These are phyloP conservation scores for Anacardium occidentale DNA, from an alignment of 345 rosid genomes.

Conservation along the genomic window DNA sequence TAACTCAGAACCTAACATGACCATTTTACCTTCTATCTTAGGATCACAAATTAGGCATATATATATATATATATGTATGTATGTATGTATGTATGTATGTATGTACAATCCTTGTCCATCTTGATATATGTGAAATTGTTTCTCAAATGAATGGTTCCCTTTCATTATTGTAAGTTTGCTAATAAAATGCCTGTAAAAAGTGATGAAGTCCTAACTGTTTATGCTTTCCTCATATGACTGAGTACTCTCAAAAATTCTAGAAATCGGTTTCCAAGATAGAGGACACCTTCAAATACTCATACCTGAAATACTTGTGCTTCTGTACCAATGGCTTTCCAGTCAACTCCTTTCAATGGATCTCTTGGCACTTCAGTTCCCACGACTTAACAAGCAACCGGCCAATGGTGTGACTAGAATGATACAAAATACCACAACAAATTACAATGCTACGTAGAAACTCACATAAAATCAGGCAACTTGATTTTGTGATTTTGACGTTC, in stretches of 20 bases:
- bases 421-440: not conserved
- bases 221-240: not conserved
- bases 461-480: no score
- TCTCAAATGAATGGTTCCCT: not conserved
- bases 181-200: not conserved
- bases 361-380: slow-evolving; percentile 67
- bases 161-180: not conserved
- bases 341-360: slow-evolving; percentile 88
- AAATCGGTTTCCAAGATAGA: not conserved
- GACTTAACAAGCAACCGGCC: slow-evolving; percentile 1
- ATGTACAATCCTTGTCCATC: no score
- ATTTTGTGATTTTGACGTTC: no score
- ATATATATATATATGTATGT: no score
- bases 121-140: not conserved
- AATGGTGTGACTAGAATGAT: slow-evolving; percentile 1
- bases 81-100: no score
- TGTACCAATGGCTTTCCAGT: slow-evolving; percentile 69
- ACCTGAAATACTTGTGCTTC: slow-evolving; percentile 15
- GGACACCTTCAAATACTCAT: not conserved
- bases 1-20: no score
- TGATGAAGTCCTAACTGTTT: not conserved
- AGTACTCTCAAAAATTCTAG: not conserved
- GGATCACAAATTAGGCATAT: no score
- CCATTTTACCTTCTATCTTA: not conserved
- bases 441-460: no score